phyloP scores from a whole-genome alignment of 2,329 filamentous ascomycete genomes.

The Simplicillium sp. region DNA sequence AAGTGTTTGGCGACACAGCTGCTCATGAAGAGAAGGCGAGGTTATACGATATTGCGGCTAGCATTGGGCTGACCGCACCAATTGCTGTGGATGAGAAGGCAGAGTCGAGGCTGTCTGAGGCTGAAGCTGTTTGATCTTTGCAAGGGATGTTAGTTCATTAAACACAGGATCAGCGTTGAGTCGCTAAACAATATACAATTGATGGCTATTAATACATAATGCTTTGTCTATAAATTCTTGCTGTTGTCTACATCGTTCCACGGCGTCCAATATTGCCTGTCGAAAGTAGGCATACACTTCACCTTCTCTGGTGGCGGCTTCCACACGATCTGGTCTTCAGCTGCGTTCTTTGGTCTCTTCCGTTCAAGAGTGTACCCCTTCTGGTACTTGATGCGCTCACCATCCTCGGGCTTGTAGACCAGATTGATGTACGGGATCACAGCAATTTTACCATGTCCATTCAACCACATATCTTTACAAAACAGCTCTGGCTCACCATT shows the following conservation, averaged over 20 bases:
- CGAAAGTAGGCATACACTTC: conserved; percentile 35
- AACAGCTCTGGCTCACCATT: conserved; percentile 47
- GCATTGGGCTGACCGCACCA: conserved; percentile 10
- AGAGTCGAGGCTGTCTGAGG: too few species aligned
- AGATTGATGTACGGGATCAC: conserved; percentile 47
- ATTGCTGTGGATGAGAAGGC: too few species aligned
- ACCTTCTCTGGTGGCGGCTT: conserved; percentile 32
- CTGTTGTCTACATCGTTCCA: conserved; percentile 23
- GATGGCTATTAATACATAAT: too few species aligned
- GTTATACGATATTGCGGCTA: conserved; percentile 15
- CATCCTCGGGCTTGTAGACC: conserved; percentile 39
- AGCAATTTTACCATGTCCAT: conserved; percentile 40
- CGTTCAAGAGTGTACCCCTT: conserved; percentile 37
- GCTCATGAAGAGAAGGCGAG: conserved; percentile 23
- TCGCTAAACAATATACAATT: too few species aligned
- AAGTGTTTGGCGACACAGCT: conserved; percentile 28
- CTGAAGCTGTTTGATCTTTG: too few species aligned
- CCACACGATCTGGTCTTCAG: conserved; percentile 31
- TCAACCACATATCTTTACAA: conserved; percentile 46
- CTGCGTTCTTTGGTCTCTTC: conserved; percentile 19
- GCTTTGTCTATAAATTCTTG: too few species aligned
- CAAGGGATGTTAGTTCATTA: too few species aligned
- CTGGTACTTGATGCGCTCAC: conserved; percentile 32
- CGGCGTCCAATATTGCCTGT: conserved; percentile 29
- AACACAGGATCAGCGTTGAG: too few species aligned